Evolutionary conservation across 768 basidiomycete species (phyloP).

Genomic region (Lactarius sanguifluus): DNA sequence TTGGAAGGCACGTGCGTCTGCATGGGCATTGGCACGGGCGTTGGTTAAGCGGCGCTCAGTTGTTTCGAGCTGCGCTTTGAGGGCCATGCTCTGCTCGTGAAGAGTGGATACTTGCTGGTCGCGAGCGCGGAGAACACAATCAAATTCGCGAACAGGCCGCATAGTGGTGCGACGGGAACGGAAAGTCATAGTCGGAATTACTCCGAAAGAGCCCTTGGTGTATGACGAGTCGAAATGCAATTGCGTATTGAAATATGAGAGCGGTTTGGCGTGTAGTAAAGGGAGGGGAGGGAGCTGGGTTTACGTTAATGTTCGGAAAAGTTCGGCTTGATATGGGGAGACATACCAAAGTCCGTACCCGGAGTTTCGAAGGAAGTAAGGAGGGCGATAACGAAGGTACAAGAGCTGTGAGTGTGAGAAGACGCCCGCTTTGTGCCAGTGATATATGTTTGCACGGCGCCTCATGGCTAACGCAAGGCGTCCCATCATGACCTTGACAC

Average conservation of each 20-base stretch:
- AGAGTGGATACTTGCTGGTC: slow-evolving; percentile 25
- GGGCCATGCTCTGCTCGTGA: slow-evolving; percentile 20
- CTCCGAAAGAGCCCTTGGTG: slow-evolving; percentile 10
- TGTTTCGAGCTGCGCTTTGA: slow-evolving; percentile 23
- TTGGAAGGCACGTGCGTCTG: slow-evolving; percentile 22
- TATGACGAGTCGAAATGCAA: slow-evolving; percentile 6
- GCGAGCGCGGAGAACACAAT: slow-evolving; percentile 26
- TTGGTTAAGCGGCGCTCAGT: slow-evolving; percentile 25
- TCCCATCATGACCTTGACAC: slow-evolving; percentile 25
- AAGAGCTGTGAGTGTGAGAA: slow-evolving; percentile 8
- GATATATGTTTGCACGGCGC: slow-evolving; percentile 22
- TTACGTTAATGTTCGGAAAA: slow-evolving; percentile 1
- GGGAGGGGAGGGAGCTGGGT: background rate
- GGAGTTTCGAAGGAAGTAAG: background rate
- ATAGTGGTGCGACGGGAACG: slow-evolving; percentile 24
- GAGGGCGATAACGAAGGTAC: background rate
- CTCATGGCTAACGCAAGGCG: slow-evolving; percentile 28
- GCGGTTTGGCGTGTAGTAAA: background rate
- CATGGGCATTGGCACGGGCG: slow-evolving; percentile 22
- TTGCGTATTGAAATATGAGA: slow-evolving; percentile 4
- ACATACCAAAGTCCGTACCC: slow-evolving; percentile 20
- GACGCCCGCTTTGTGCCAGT: background rate
- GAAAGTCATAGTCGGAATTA: slow-evolving; percentile 13
- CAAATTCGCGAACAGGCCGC: slow-evolving; percentile 24
- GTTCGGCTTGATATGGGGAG: slow-evolving; percentile 1